Base-by-base conservation (phyloP, 1,284 basidiomycete genomes). In the Paramarasmius palmivorus region DNA sequence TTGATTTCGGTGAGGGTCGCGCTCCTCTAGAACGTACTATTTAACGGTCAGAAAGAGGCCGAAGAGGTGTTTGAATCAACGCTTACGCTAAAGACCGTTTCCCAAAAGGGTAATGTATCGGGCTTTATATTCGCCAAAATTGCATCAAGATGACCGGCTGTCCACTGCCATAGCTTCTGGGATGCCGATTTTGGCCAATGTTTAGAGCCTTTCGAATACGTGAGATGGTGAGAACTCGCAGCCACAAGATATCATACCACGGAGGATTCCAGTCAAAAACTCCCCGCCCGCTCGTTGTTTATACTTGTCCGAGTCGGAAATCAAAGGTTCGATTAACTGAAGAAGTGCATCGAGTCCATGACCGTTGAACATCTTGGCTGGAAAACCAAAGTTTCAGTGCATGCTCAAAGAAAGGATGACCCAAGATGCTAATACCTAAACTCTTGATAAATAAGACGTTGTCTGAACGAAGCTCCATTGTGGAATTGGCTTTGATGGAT, bases 281-380 rank as follows among this genome's bases (percentile, higher is more conserved):
- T 99, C 96, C 49, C 90, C 92, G 6, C 90, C 89, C 20, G 93
- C 93, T 29, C 95, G 83, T 65, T 96, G 95, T 71, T 93, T 92
- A 75, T 93, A 96, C 54, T 93, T 90, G 66, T 98, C 92, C 36
- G 80, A 64, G 55, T 88, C 88, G 32, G 74, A 75, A 45, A 92
- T 69, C 39, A 90, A 65, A 7, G 81, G 75, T 44, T 92, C 88
- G 32, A 86, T 71, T 12, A 74, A 68, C 14, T 72, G 66, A 45
- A 90, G 69, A 12, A 92, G 68, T 19, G 71, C 68, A 37, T 82
- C 74, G 23, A 92, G 66, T 5, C 77, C 70, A 29, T 76, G 73
- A 54, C 78, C 74, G 50, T 84, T 84, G 54, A 83, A 87, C 66
- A 83, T 80, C 67, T 91, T 90, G 42, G 78, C 88, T 90, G 59